A percentile compares a stretch with the other conserved stretches of the same genome.
Evolutionary conservation across 768 basidiomycete species (phyloP).

Genomic region (Russula compacta): DNA sequence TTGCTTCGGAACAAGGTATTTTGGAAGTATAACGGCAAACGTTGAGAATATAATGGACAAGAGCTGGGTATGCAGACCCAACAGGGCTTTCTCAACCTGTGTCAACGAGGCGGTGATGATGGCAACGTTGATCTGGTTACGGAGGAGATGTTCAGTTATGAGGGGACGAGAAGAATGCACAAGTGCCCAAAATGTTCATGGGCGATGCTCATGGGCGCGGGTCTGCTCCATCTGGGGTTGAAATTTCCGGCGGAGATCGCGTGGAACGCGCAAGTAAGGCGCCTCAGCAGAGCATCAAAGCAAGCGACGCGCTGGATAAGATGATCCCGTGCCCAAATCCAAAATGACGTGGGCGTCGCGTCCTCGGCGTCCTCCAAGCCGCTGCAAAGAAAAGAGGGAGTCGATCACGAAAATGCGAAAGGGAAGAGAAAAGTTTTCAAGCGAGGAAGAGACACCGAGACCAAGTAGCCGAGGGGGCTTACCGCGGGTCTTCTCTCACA

Average conservation of each 20-base stretch:
- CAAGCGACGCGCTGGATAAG: background rate
- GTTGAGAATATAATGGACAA: background rate
- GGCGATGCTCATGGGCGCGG: background rate
- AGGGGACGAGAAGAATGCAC: background rate
- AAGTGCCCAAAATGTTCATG: background rate
- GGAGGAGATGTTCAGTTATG: background rate
- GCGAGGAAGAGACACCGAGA: background rate
- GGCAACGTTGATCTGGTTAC: background rate
- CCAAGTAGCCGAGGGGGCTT: background rate
- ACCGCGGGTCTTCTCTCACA: no score
- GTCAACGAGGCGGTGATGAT: background rate
- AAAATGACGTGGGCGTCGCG: background rate
- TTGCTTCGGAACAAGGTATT: conserved; percentile 1
- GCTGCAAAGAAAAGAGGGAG: background rate
- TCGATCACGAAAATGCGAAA: background rate
- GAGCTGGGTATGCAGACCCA: background rate
- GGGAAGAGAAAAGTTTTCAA: background rate
- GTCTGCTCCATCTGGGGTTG: background rate
- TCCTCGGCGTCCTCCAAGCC: background rate
- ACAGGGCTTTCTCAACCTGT: background rate
- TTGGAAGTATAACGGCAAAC: background rate
- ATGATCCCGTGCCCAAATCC: background rate
- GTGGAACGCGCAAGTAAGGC: background rate
- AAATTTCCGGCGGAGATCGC: background rate
- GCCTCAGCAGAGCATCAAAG: background rate